Percentiles rank a stretch among this genome's conserved stretches.
Evolutionary conservation across 306 rosid species (phyloP).

Genomic region (Hippophae tibetana): DNA sequence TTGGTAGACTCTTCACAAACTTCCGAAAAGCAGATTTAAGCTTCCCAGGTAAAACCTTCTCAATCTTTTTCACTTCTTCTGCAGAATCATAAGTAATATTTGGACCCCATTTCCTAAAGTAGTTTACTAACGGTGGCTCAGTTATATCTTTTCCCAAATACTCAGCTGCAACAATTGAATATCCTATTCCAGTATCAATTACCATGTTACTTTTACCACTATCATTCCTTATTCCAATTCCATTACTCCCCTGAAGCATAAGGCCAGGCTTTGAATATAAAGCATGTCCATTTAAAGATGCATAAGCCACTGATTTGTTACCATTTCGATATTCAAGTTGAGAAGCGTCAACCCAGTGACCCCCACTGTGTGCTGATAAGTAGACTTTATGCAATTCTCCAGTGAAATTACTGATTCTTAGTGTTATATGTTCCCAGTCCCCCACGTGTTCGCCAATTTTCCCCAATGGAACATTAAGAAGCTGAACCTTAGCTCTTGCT

Average conservation of each 20-base stretch:
- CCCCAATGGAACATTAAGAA: constrained; percentile 33
- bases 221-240: constrained; percentile 56
- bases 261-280: constrained; percentile 45
- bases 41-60: constrained; percentile 29
- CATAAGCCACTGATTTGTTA: constrained; percentile 39
- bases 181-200: constrained; percentile 30
- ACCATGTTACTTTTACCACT: constrained; percentile 37
- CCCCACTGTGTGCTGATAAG: constrained; percentile 62
- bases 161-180: constrained; percentile 34
- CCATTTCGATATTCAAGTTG: constrained; percentile 40
- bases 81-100: constrained; percentile 28
- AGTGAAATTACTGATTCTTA: constrained; percentile 61
- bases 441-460: constrained; percentile 63
- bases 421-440: constrained; percentile 77
- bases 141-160: constrained; percentile 28
- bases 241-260: constrained; percentile 47
- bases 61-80: constrained; percentile 32
- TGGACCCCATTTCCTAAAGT: constrained; percentile 64
- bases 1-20: constrained; percentile 30
- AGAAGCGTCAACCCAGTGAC: constrained; percentile 56
- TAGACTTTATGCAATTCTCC: constrained; percentile 45
- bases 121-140: constrained; percentile 63
- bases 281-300: constrained; percentile 65
- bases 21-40: constrained; percentile 25
- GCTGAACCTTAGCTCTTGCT: constrained; percentile 41